A percentile compares a stretch with the other conserved stretches of the same genome.
These are phyloP conservation scores for Xylaria sp. DNA, from an alignment of 2,329 filamentous ascomycete genomes.

Conservation along the genomic window DNA sequence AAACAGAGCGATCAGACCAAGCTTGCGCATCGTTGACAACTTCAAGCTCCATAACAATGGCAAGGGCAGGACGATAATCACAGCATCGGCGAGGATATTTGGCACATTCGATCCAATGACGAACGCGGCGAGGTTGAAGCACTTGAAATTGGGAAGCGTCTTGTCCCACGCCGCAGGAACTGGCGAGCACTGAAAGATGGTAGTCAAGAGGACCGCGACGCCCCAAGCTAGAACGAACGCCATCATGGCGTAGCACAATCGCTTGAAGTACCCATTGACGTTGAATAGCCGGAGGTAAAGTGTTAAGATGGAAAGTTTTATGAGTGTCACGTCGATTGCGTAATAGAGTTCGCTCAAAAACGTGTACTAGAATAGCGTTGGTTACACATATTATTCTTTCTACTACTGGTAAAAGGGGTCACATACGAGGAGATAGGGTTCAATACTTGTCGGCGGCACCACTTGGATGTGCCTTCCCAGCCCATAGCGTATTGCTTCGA, in stretches of 20 bases:
- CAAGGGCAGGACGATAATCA: constrained; percentile 13
- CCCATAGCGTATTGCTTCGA: constrained; percentile 21
- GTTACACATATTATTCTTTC: not conserved
- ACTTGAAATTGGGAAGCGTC: constrained; percentile 11
- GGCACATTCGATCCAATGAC: constrained; percentile 22
- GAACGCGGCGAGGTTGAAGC: constrained; percentile 14
- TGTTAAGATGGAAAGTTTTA: constrained; percentile 19
- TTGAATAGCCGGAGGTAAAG: constrained; percentile 21
- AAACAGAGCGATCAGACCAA: constrained; percentile 18
- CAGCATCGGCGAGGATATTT: constrained; percentile 16
- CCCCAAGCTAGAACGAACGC: constrained; percentile 19
- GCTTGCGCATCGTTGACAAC: constrained; percentile 13
- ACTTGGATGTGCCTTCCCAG: constrained; percentile 17
- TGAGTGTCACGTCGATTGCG: constrained; percentile 15
- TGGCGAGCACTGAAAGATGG: constrained; percentile 16
- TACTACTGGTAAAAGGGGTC: not conserved
- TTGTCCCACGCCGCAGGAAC: constrained; percentile 16
- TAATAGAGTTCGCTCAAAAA: constrained; percentile 21
- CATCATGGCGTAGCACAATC: constrained; percentile 14
- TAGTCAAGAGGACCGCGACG: constrained; percentile 13
- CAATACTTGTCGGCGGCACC: constrained; percentile 10
- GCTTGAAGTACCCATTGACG: constrained; percentile 5
- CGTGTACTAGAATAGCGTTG: constrained; percentile 8
- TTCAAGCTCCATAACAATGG: constrained; percentile 17
- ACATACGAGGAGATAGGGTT: constrained; percentile 15